Evolutionary conservation across 352 stramenopile genomes (phyloP).

Genomic region (Globisporangium cylindrosporum): DNA sequence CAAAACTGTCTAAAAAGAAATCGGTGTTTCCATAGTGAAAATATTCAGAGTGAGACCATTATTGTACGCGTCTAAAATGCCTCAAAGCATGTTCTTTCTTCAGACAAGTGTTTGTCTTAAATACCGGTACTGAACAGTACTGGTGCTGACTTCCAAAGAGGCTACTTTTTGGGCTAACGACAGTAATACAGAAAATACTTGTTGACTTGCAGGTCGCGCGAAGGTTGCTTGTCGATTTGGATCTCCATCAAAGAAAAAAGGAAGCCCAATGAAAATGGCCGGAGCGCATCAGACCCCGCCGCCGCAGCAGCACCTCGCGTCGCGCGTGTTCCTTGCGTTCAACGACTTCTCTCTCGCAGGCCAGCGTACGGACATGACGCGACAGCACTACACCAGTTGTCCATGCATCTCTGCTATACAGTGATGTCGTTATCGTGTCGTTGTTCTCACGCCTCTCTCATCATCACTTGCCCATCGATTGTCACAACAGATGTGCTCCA

Average conservation of each 20-base stretch:
- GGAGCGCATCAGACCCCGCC: background rate
- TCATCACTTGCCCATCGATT: constrained; percentile 2
- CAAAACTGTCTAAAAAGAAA: too few species aligned
- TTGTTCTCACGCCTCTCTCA: background rate
- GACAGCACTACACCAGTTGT: background rate
- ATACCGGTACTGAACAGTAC: too few species aligned
- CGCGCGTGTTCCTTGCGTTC: constrained; percentile 56
- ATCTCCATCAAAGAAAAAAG: background rate
- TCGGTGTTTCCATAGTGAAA: too few species aligned
- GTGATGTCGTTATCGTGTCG: background rate
- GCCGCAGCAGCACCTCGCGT: constrained; percentile 13
- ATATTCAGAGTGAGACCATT: too few species aligned
- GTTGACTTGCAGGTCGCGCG: background rate
- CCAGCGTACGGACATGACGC: constrained; percentile 34
- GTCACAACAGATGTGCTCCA: constrained; percentile 29
- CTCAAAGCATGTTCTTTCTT: too few species aligned
- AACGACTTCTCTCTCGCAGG: constrained; percentile 67
- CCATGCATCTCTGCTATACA: background rate
- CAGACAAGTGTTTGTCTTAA: too few species aligned
- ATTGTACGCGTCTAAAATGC: too few species aligned
- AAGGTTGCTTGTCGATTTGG: background rate
- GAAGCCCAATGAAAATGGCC: constrained; percentile 3
- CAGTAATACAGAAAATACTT: too few species aligned
- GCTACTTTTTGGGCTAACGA: too few species aligned
- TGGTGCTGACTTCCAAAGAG: too few species aligned